These are phyloP conservation scores for Aspergillus brunneoviolaceus DNA, from an alignment of 2,329 filamentous ascomycete species.

Conservation along the genomic window DNA sequence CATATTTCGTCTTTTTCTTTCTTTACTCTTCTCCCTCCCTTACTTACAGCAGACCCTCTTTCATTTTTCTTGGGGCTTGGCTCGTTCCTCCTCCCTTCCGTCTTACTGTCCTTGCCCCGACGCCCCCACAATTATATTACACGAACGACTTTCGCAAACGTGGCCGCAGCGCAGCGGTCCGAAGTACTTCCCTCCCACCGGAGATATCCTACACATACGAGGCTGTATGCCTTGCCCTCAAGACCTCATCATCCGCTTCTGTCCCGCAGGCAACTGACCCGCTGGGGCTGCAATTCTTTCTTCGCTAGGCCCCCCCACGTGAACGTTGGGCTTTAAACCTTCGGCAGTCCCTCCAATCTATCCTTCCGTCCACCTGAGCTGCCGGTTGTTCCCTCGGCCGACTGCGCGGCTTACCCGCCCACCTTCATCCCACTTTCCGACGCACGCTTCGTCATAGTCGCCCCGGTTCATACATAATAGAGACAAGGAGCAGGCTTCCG, in stretches of 20 bases:
- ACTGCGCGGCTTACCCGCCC: neutral
- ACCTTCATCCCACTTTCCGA: neutral
- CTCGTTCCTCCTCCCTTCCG: neutral
- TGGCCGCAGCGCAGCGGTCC: conserved; percentile 11
- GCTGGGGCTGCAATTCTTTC: neutral
- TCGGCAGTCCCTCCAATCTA: neutral
- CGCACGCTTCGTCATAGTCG: neutral
- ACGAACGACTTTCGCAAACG: conserved; percentile 10
- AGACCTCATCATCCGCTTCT: neutral
- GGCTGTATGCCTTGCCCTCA: conserved; percentile 3
- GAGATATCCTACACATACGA: conserved; percentile 1
- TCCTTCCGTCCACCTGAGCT: neutral
- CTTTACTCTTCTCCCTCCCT: neutral
- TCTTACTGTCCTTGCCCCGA: neutral
- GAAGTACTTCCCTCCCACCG: neutral
- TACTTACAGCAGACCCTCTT: neutral
- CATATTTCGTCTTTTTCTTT: neutral
- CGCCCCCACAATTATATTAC: neutral
- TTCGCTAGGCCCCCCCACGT: neutral
- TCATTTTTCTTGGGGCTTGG: neutral
- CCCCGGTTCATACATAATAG: neutral
- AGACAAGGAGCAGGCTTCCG: neutral
- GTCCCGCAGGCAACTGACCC: conserved; percentile 1
- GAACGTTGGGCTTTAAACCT: neutral
- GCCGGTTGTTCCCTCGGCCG: neutral